Evolutionary conservation across 2,329 filamentous ascomycete genomes (phyloP), one percentile per base, ranked within the genome.

Genomic region (Scleromitrula shiraiana): DNA sequence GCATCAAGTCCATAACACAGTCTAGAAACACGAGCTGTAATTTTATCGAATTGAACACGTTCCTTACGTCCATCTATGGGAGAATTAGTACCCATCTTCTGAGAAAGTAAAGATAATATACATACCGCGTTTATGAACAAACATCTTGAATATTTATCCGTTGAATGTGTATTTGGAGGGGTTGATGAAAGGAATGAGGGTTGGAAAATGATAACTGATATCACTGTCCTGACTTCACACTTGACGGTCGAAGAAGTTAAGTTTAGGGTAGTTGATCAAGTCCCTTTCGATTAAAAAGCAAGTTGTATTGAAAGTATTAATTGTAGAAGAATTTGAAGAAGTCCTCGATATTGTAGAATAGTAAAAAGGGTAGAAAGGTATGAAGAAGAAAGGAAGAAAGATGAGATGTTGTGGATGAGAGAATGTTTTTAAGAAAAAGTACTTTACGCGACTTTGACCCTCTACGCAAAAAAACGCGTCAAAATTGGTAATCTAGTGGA

Each of bases 11-110:
- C 91, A 70, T 98, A 98, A 79, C 93, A 98, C 65, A 98, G 77
- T 64, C 93, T 83, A 39, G 93, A 97, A 59, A 98, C 93, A 70
- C 93, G 89, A 63, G 93, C 93, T 64, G 93, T 97, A 80, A 98
- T 98, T 76, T 98, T 98, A 78, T 98, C 93, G 75, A 98, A 98
- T 70, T 98, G 93, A 57, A 98, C 93, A 70, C 93, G 93, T 79
- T 98, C 93, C 76, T 97, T 95, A 77, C 93, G 93, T 73, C 91
- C 91, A 79, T 98, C 93, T 97, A 46, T 10, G 41, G 35, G 14
- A 22, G 15, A 20, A 37, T 32, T 6, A 12, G 29, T 15, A n/a
- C 12, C 15, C 9, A 20, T 10, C 17, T 10, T 22, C 8, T 5
- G 15, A 33, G 23, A 7, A 22, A 39, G n/a, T 9, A 17, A 19